These are phyloP conservation scores for Tetrastigma voinierianum DNA, from an alignment of 164 flowering plant genomes.

Conservation along the genomic window DNA sequence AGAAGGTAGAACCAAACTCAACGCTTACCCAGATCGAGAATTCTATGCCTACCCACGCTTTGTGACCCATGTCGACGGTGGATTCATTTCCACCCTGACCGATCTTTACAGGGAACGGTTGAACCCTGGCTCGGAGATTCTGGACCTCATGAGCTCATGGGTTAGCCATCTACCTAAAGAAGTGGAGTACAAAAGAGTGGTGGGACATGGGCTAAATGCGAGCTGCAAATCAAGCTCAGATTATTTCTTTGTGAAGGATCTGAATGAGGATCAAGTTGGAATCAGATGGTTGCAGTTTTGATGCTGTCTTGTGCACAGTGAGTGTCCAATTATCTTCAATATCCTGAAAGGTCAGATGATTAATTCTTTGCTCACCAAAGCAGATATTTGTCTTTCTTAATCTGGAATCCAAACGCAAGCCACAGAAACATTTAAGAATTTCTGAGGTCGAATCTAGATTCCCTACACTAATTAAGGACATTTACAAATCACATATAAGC, in stretches of 20 bases:
- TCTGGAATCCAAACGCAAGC: no score
- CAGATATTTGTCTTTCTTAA: no score
- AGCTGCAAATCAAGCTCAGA: constrained; percentile 63
- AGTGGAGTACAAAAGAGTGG: constrained; percentile 57
- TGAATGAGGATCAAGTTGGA: constrained; percentile 63
- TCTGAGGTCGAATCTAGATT: no score
- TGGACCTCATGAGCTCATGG: constrained; percentile 94
- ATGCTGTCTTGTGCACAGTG: constrained; percentile 78
- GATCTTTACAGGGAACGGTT: constrained; percentile 53
- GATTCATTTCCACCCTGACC: constrained; percentile 57
- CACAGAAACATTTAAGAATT: no score
- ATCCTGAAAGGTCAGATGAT: constrained; percentile 65
- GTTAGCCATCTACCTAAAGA: constrained; percentile 75
- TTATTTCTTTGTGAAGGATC: constrained; percentile 78
- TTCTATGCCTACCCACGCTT: constrained; percentile 77
- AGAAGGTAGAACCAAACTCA: constrained; percentile 63
- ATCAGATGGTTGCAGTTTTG: constrained; percentile 45
- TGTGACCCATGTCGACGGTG: constrained; percentile 70
- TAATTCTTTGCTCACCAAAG: no score
- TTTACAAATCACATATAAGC: neutral
- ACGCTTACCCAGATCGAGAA: constrained; percentile 52
- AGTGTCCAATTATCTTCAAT: constrained; percentile 88
- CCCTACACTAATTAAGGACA: no score
- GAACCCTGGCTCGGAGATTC: constrained; percentile 58
- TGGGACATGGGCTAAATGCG: constrained; percentile 92